Conservation (phyloP, 108 stramenopile genomes). For the Aurantiochytrium sp. region DNA sequence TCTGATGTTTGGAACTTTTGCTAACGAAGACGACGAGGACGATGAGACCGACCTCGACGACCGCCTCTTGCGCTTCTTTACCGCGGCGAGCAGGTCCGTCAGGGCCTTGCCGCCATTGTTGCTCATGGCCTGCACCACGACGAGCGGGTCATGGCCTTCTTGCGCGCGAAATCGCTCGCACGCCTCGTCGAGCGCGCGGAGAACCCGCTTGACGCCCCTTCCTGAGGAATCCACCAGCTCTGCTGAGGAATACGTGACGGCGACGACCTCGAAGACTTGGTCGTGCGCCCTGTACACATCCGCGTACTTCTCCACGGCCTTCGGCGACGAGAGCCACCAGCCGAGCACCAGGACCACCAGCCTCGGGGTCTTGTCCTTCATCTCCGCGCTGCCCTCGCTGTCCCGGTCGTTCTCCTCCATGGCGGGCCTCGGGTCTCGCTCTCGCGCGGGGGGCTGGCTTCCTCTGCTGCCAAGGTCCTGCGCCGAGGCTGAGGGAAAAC, state of each 20-base stretch:
- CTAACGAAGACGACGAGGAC: too few relatives aligned
- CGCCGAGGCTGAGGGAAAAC: too few relatives aligned
- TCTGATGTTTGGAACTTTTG: not conserved
- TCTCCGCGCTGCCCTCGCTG: not conserved
- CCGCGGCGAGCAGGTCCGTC: not conserved
- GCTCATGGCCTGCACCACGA: not conserved
- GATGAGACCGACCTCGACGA: too few relatives aligned
- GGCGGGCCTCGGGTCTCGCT: too few relatives aligned
- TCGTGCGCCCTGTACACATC: not conserved
- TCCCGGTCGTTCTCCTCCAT: too few relatives aligned
- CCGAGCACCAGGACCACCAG: not conserved
- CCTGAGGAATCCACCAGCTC: not conserved
- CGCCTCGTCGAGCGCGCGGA: too few relatives aligned
- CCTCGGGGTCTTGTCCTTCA: not conserved
- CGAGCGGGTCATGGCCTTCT: not conserved
- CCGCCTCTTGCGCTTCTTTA: too few relatives aligned
- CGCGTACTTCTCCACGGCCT: not conserved
- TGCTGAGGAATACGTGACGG: not conserved
- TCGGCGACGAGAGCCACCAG: not conserved
- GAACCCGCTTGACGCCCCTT: too few relatives aligned
- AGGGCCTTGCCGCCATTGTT: not conserved
- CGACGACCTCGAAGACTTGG: not conserved
- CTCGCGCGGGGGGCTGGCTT: too few relatives aligned
- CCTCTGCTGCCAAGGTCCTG: too few relatives aligned
- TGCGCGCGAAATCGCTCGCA: too few relatives aligned